Base-by-base conservation (phyloP, 139 green algal genomes). In the Nannochloris sp. region DNA sequence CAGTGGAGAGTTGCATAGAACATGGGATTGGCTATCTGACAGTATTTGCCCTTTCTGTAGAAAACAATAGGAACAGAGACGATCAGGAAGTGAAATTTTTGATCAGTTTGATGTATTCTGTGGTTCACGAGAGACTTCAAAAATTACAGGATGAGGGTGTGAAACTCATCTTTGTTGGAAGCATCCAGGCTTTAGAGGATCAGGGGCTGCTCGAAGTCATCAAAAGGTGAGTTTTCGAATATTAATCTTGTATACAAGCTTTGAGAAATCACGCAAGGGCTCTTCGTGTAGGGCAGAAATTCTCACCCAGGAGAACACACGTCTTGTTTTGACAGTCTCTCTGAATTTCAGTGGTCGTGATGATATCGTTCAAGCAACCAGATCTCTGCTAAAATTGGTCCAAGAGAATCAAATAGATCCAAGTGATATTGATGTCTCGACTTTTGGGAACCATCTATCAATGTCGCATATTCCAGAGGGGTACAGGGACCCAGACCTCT, bases 271-370 rank as follows among this genome's bases (percentile, higher is more conserved):
- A 40, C 8, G 34, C 8, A 11, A 11, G 7, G 34, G 34, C 34
- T 53, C n/a, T 19, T 53, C 23, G 8, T 48, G 40, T 7, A 60
- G 54, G 19, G 77, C 75, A n/a, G 65, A 86, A 25, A 43, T 36
- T 11, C 48, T n/a, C 5, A 88, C 82, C 9, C 57, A 34, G 1
- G 50, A 57, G 44, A 86, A 86, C 44, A 25, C 3, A 3, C 19
- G 37, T 11, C 54, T 90, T 56, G 25, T 63, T n/a, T 51, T 90
- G 9, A 79, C 51, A 29, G 61, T 90, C 3, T 82, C 83, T 0
- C 2, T 90, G 6, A 74, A 43, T 57, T 90, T 90, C 69, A 69
- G 76, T 54, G 83, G 73, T 4, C 61, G 81, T 36, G 68, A 82
- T 61, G 83, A 90, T 64, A 71, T 90, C 16, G 68, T 71, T 4